phyloP scores from a whole-genome alignment of 306 rosid genomes.

The Abrus pulchellus region DNA sequence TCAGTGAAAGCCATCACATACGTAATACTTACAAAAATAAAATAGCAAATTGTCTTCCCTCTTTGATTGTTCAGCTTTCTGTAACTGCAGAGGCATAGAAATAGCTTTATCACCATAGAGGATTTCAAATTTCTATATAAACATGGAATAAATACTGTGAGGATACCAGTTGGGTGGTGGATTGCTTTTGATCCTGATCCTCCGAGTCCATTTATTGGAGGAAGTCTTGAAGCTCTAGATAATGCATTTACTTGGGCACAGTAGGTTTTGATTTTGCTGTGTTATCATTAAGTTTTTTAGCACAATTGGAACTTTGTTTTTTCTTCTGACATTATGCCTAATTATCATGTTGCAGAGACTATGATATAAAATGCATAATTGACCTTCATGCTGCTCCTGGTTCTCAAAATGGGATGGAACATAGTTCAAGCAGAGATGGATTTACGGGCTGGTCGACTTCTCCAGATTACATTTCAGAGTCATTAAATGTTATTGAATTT shows the following conservation, averaged over 20 bases:
- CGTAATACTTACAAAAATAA: constrained; percentile 4
- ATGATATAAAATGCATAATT: constrained; percentile 82
- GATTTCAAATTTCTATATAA: constrained; percentile 85
- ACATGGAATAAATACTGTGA: constrained; percentile 92
- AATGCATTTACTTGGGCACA: constrained; percentile 97
- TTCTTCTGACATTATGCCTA: constrained; percentile 34
- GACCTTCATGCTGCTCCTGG: constrained; percentile 97
- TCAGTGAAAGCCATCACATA: not conserved
- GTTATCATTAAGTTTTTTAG: constrained; percentile 37
- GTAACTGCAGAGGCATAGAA: constrained; percentile 86
- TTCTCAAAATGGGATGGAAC: constrained; percentile 96
- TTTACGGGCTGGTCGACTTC: constrained; percentile 74
- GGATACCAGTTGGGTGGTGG: constrained; percentile 99
- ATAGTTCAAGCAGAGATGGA: constrained; percentile 93
- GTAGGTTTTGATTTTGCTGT: constrained; percentile 64
- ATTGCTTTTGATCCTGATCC: constrained; percentile 97
- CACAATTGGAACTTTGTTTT: constrained; percentile 34
- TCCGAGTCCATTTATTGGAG: constrained; percentile 88
- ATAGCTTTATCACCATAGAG: constrained; percentile 72
- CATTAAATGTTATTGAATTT: constrained; percentile 82
- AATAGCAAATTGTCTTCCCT: constrained; percentile 37
- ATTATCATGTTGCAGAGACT: constrained; percentile 67
- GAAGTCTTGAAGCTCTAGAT: constrained; percentile 88
- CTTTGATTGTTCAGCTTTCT: constrained; percentile 45
- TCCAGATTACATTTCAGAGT: constrained; percentile 67